phyloP scores from a whole-genome alignment of 331 rosid species.

The Arachis monticola region DNA sequence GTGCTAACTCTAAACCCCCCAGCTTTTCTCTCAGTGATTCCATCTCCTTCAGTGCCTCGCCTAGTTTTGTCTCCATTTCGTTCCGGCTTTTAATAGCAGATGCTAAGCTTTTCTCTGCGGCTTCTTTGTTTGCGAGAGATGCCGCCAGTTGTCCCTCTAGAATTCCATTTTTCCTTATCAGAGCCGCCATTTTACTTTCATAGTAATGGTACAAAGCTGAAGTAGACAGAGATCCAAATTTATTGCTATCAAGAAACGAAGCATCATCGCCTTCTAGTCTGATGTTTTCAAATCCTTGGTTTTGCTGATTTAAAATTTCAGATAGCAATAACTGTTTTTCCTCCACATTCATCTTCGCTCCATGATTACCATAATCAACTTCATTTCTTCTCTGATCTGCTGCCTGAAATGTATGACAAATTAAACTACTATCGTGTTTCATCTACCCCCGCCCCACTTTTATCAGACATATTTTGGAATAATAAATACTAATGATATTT shows the following conservation, averaged over 20 bases:
- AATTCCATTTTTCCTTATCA: conserved; percentile 78
- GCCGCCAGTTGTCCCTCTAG: conserved; percentile 90
- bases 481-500: no score
- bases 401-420: conserved; percentile 54
- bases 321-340: conserved; percentile 47
- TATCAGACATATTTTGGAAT: neutral
- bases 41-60: conserved; percentile 62
- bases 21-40: conserved; percentile 80
- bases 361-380: conserved; percentile 50
- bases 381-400: conserved; percentile 56
- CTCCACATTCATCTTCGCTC: conserved; percentile 54
- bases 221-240: conserved; percentile 59
- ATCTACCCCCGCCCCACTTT: neutral
- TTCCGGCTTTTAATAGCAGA: conserved; percentile 72
- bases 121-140: conserved; percentile 70
- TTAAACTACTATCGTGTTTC: neutral
- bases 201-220: conserved; percentile 68
- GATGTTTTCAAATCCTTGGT: conserved; percentile 60
- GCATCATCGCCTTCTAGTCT: conserved; percentile 47
- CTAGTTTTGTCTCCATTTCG: conserved; percentile 76
- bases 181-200: conserved; percentile 69
- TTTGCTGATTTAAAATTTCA: conserved; percentile 59
- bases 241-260: conserved; percentile 58
- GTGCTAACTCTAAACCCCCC: conserved; percentile 72
- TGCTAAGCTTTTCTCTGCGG: conserved; percentile 72